Base-by-base conservation (phyloP, 371 early-diverging fungal species). In the Rhizopus microsporus region DNA sequence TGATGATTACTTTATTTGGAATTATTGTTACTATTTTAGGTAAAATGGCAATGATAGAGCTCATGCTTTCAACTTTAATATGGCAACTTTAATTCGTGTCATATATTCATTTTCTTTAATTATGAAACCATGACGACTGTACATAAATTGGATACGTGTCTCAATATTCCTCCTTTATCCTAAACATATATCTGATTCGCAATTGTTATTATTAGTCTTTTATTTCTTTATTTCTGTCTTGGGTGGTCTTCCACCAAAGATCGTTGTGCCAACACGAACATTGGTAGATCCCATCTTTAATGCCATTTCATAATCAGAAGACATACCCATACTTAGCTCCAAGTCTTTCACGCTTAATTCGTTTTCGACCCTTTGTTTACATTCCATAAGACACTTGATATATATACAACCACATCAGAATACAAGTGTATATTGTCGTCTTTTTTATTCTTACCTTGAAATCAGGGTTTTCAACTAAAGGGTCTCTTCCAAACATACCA, bases 261-360 rank as follows among this genome's bases (percentile, higher is more conserved):
- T 88, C 31, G 80, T 88, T 58, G 88, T 87, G 6, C 98, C 98
- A 13, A 96, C 92, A 5, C 98, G 88, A 17, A 97, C 89, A 65
- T 90, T 96, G 43, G 94, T 93, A 8, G 94, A 87, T 17, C 97
- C 98, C 7, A 86, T 78, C 37, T 79, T 70, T 46, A 96, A 78
- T 6, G 97, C 97, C 35, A 82, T 77, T 59, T 83, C 81, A 78
- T 87, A 97, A 73, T 97, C 97, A 55, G 83, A 89, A n/a, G 95
- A 94, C 98, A 97, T 97, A 35, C 98, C 98, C 94, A 97, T 96
- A 68, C 94, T 94, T 50, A 93, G 81, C 68, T 92, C 94, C 50
- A 96, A 74, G 31, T 56, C 37, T 13, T 16, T 43, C 16, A 44
- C 62, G 45, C 63, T 54, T 44, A 82, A 30, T 31, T 59, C 60